Evolutionary conservation across 495 filamentous ascomycete genomes (phyloP).

Genomic region (Articulospora tetracladia): DNA sequence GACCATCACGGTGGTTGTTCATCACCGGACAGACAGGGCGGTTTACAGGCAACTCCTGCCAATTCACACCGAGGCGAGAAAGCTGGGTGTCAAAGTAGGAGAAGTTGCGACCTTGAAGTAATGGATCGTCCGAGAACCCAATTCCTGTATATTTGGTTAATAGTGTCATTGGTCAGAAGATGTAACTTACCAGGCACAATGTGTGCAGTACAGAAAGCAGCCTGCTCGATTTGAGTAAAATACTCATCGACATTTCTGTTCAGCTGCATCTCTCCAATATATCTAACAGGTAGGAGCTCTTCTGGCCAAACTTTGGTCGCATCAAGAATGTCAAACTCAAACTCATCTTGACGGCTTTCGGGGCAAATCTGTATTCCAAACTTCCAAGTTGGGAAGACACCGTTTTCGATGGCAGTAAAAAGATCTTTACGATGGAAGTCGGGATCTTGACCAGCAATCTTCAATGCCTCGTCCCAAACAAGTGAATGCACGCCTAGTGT

Average conservation of each 20-base stretch:
- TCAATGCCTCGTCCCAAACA: slow-evolving; percentile 86
- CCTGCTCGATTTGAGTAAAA: slow-evolving; percentile 81
- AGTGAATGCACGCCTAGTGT: slow-evolving; percentile 78
- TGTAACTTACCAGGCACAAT: slow-evolving; percentile 61
- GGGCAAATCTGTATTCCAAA: slow-evolving; percentile 77
- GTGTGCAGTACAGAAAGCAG: slow-evolving; percentile 83
- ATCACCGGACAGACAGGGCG: slow-evolving; percentile 69
- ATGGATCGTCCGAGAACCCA: slow-evolving; percentile 79
- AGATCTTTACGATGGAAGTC: slow-evolving; percentile 89
- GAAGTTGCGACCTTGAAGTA: slow-evolving; percentile 80
- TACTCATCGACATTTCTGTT: slow-evolving; percentile 84
- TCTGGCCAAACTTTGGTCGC: slow-evolving; percentile 94
- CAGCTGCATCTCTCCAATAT: slow-evolving; percentile 78
- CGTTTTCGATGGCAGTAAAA: slow-evolving; percentile 72
- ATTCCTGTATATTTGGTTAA: slow-evolving; percentile 36
- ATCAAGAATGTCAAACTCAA: slow-evolving; percentile 88
- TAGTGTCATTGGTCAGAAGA: not conserved
- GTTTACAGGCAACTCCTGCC: slow-evolving; percentile 85
- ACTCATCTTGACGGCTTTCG: slow-evolving; percentile 69
- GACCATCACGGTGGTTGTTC: slow-evolving; percentile 76
- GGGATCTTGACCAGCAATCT: slow-evolving; percentile 76
- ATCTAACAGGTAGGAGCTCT: slow-evolving; percentile 71
- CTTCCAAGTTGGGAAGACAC: slow-evolving; percentile 74
- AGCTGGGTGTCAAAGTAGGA: slow-evolving; percentile 87
- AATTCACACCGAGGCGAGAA: slow-evolving; percentile 77